Base-by-base conservation (phyloP, 106 monocot species). In the Xerophyta viscosa region DNA sequence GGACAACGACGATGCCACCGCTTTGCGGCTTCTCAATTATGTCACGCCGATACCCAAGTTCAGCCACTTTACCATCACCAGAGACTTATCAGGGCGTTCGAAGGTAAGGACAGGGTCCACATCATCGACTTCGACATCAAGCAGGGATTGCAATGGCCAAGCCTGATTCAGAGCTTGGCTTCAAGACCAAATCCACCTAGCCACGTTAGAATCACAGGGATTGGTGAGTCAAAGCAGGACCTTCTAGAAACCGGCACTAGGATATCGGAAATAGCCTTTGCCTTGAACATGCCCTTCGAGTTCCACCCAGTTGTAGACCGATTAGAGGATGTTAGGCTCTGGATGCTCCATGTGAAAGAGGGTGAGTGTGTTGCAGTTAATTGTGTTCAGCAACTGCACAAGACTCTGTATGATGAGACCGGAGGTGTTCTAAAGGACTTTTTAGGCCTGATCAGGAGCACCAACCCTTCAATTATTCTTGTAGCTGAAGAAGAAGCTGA, bases 311-410 rank as follows among this genome's bases (percentile, higher is more conserved):
- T 96, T 2, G 81, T 87, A 3, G 94, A 96, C 41, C 27, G 73
- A 29, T 53, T 88, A 29, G 88, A 96, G 54, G 88, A 96, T 46
- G 81, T 96, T 4, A 57, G 94, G 70, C 88, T 96, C 8, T 96
- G 94, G 94, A 96, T 96, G 94, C 88, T 96, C 17, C 94, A 96
- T 31, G 88, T 88, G 23, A 96, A 85, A 61, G 66, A 73, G 39
- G 59, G 70, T 2, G 94, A 96, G 50, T 73, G 66, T 37, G 78
- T 96, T 0, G 94, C 88, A 1, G 94, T 88, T 46, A 96, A 88
- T 54, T 84, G 81, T 46, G 60, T 79, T 4, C 62, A 70, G 23
- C 68, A 81, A 57, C 70, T 82, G 37, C 94, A 88, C 74, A 84
- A 66, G 67, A 48, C 64, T 2, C 81, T 96, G 41, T 64, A 66